Conservation (phyloP, 495 filamentous ascomycete genomes). For the Xylaria flabelliformis region DNA sequence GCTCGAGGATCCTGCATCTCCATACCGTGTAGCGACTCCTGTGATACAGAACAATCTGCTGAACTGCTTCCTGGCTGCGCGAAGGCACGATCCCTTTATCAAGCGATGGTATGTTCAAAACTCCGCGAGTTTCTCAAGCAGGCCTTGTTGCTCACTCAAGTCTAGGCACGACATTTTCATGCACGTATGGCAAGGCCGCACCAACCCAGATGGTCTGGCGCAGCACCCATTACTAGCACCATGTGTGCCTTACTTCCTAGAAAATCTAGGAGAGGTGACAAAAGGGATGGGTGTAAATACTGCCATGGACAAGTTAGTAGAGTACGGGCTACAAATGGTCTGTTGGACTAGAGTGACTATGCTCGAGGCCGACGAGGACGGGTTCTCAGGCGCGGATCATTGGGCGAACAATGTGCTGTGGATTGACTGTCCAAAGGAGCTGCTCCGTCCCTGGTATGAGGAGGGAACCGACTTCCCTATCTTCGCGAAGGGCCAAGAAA, state of each 20-base stretch:
- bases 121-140: not conserved
- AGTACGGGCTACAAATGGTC: conserved; percentile 11
- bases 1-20: conserved; percentile 35
- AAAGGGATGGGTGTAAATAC: not conserved
- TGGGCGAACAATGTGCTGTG: not conserved
- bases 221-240: conserved; percentile 29
- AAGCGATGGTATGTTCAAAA: conserved; percentile 32
- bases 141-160: not conserved
- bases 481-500: not conserved
- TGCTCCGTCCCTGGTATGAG: not conserved
- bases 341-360: not conserved
- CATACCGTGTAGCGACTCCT: conserved; percentile 32
- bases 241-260: not conserved
- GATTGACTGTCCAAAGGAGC: conserved; percentile 11
- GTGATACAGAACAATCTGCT: conserved; percentile 30
- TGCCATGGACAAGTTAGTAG: not conserved
- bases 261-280: not conserved
- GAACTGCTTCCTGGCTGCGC: conserved; percentile 39
- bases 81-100: conserved; percentile 38
- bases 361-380: conserved; percentile 4
- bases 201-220: conserved; percentile 28
- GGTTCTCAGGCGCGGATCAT: conserved; percentile 14
- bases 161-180: conserved; percentile 34
- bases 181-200: conserved; percentile 35
- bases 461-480: not conserved